Evolutionary conservation across 345 rosid genomes (phyloP).

Genomic region (Corymbia maculata): DNA sequence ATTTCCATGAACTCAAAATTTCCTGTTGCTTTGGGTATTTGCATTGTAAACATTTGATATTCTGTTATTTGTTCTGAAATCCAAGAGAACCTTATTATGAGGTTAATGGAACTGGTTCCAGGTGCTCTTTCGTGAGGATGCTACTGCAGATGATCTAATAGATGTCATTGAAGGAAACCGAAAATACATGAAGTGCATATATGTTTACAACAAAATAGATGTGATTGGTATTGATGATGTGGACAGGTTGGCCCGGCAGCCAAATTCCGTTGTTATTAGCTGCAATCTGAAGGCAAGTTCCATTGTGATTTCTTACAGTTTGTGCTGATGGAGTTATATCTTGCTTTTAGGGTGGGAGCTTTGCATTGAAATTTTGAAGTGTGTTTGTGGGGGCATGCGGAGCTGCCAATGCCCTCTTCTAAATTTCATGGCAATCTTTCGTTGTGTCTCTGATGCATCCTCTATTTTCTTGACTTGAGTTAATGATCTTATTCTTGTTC

Average conservation of each 20-base stretch:
- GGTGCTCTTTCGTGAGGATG: conserved; percentile 97
- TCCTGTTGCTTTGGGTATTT: background rate
- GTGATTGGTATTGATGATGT: conserved; percentile 96
- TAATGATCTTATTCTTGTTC: background rate
- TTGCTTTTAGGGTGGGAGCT: background rate
- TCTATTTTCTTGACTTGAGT: background rate
- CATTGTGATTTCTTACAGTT: background rate
- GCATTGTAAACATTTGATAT: background rate
- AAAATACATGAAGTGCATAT: conserved; percentile 87
- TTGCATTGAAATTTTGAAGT: background rate
- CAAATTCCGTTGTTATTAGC: conserved; percentile 92
- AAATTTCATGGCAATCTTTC: background rate
- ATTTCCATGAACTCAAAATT: background rate
- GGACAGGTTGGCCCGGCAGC: conserved; percentile 86
- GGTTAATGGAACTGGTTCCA: conserved; percentile 17
- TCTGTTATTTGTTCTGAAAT: background rate
- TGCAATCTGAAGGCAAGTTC: conserved; percentile 87
- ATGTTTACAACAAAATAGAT: conserved; percentile 97
- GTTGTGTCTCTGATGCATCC: background rate
- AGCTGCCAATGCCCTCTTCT: background rate
- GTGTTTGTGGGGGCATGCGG: background rate
- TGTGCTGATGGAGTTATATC: background rate
- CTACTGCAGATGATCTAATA: conserved; percentile 95
- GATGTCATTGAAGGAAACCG: conserved; percentile 99
- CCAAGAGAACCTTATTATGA: background rate